Percentiles rank a stretch among this genome's conserved stretches.
These are phyloP conservation scores for Groenewaldozyma salmanticensis DNA, from an alignment of 805 yeast species.

Conservation along the genomic window DNA sequence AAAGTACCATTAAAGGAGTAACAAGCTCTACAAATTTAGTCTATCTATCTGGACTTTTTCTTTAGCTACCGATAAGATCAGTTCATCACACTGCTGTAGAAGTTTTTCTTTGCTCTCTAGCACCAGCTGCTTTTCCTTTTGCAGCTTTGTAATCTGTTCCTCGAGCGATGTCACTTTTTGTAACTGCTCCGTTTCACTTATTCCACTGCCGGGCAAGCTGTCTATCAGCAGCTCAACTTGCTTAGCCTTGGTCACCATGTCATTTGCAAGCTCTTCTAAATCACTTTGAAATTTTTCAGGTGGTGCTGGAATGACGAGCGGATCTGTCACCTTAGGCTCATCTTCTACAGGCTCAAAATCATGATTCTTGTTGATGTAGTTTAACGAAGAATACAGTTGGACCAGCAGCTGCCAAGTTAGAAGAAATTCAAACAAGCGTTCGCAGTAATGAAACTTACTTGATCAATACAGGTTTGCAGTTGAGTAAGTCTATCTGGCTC, in stretches of 20 bases:
- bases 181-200: slow-evolving; percentile 65
- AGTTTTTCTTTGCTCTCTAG: slow-evolving; percentile 56
- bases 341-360: slow-evolving; percentile 42
- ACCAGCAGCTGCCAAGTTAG: slow-evolving; percentile 21
- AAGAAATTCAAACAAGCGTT: neutral
- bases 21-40: neutral
- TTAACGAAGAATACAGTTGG: slow-evolving; percentile 29
- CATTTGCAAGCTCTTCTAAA: slow-evolving; percentile 66
- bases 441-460: slow-evolving; percentile 25
- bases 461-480: slow-evolving; percentile 80
- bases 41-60: slow-evolving; percentile 32
- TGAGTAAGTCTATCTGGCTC: slow-evolving; percentile 78
- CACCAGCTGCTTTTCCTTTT: slow-evolving; percentile 46
- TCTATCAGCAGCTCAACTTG: slow-evolving; percentile 81
- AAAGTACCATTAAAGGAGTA: too few relatives aligned
- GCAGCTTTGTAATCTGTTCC: slow-evolving; percentile 49
- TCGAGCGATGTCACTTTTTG: slow-evolving; percentile 52
- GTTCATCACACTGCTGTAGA: slow-evolving; percentile 49
- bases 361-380: slow-evolving; percentile 60
- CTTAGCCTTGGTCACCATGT: slow-evolving; percentile 72
- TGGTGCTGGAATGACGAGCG: slow-evolving; percentile 29
- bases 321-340: slow-evolving; percentile 54
- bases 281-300: slow-evolving; percentile 29
- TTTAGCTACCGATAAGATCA: slow-evolving; percentile 50
- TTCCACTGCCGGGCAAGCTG: slow-evolving; percentile 88